phyloP scores from a whole-genome alignment of 2,329 filamentous ascomycete species.

The Botrytis deweyae region DNA sequence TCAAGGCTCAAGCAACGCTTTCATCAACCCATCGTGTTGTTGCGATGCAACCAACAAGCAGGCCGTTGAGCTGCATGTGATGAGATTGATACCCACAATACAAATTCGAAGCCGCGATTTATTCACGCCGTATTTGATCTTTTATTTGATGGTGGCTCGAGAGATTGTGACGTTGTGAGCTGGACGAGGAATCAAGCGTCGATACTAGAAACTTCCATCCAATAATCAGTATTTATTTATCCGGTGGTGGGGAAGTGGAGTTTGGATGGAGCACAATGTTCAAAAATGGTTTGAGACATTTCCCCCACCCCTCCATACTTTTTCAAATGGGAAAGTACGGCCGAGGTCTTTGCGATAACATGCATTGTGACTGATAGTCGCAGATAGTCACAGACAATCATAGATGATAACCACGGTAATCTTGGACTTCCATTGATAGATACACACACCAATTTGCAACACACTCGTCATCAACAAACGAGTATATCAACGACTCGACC shows the following conservation, averaged over 20 bases:
- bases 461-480: background rate
- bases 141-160: background rate
- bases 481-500: background rate
- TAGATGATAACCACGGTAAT: background rate
- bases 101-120: background rate
- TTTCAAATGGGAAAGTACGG: background rate
- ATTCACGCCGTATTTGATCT: background rate
- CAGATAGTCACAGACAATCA: background rate
- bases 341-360: slow-evolving; percentile 1
- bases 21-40: background rate
- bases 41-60: background rate
- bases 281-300: background rate
- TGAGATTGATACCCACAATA: background rate
- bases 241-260: background rate
- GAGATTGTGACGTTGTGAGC: background rate
- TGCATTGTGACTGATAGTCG: background rate
- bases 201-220: background rate
- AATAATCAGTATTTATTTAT: background rate
- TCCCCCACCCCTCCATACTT: background rate
- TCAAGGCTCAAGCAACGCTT: background rate
- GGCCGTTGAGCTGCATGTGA: background rate
- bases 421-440: background rate
- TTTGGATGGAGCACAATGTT: background rate
- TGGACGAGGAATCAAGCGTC: background rate
- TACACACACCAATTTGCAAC: background rate